Evolutionary conservation across 345 rosid genomes (phyloP).

Genomic region (Eutrema japonicum): DNA sequence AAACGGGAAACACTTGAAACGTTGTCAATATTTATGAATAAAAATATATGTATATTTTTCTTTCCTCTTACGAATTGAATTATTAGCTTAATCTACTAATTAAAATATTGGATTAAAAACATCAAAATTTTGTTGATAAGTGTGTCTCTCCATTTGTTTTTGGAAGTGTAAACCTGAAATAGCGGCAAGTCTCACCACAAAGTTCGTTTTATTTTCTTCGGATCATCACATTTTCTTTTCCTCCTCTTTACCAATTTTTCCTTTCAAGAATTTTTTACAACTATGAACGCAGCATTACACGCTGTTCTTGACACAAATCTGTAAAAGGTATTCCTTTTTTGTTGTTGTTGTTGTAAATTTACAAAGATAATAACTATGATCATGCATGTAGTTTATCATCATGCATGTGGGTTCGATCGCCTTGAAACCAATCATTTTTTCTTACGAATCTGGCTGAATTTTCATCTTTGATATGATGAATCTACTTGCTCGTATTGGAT

Average conservation of each 20-base stretch:
- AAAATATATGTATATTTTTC: too few species aligned
- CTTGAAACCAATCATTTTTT: constrained; percentile 2
- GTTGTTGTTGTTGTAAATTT: neutral
- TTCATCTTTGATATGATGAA: neutral
- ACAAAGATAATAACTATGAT: neutral
- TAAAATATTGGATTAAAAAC: neutral
- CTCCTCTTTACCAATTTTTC: constrained; percentile 3
- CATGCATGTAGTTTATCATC: constrained; percentile 13
- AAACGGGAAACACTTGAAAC: neutral
- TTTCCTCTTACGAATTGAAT: neutral
- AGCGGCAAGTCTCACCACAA: constrained; percentile 47
- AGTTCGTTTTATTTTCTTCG: constrained; percentile 45
- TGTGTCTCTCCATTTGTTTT: neutral
- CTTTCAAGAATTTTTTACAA: constrained; percentile 8
- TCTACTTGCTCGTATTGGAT: neutral
- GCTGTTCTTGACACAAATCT: constrained; percentile 28
- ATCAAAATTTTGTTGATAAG: neutral
- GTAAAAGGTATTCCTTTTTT: constrained; percentile 25
- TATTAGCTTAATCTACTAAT: neutral
- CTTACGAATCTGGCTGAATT: constrained; percentile 9
- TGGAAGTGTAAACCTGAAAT: constrained; percentile 32
- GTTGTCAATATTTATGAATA: neutral
- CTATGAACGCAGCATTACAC: constrained; percentile 17
- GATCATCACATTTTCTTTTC: constrained; percentile 42
- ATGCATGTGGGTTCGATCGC: constrained; percentile 17